A percentile compares a stretch with the other conserved stretches of the same genome.
Conservation (phyloP, 2,329 filamentous ascomycete genomes). For the Verticillium tricorpus region DNA sequence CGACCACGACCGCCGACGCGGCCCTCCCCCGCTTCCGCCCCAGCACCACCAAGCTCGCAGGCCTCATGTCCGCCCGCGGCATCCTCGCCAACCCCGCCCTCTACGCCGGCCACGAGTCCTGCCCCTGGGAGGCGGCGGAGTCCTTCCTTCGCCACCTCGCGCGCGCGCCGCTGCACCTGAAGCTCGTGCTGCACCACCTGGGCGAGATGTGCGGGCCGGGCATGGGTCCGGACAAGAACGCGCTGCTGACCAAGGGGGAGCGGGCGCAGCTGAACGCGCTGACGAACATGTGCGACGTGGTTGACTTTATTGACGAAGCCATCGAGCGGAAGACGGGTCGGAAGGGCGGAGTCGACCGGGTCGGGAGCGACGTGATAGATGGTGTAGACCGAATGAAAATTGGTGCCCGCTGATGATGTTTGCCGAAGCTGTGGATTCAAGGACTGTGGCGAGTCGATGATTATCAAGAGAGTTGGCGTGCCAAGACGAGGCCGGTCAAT, state of each 20-base stretch:
- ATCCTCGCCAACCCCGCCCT: slow-evolving; percentile 64
- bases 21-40: slow-evolving; percentile 15
- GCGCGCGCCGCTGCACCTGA: slow-evolving; percentile 55
- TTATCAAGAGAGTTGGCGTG: neutral
- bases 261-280: slow-evolving; percentile 44
- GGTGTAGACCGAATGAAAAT: neutral
- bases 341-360: slow-evolving; percentile 3
- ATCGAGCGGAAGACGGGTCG: slow-evolving; percentile 23
- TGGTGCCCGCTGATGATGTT: neutral
- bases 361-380: neutral
- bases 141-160: slow-evolving; percentile 56
- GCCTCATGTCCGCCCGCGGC: slow-evolving; percentile 68
- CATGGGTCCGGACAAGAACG: slow-evolving; percentile 45
- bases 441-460: neutral
- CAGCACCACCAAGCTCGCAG: slow-evolving; percentile 46
- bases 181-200: slow-evolving; percentile 61
- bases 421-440: neutral
- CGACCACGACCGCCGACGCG: neutral
- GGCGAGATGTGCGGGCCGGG: slow-evolving; percentile 61
- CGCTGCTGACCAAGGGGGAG: slow-evolving; percentile 54
- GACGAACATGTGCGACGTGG: slow-evolving; percentile 50
- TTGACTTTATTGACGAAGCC: slow-evolving; percentile 56
- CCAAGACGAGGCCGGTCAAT: neutral
- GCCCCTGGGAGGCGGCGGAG: slow-evolving; percentile 60
- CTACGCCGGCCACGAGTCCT: slow-evolving; percentile 52